Evolutionary conservation across 495 filamentous ascomycete species (phyloP).

Genomic region (Neurospora sp.): DNA sequence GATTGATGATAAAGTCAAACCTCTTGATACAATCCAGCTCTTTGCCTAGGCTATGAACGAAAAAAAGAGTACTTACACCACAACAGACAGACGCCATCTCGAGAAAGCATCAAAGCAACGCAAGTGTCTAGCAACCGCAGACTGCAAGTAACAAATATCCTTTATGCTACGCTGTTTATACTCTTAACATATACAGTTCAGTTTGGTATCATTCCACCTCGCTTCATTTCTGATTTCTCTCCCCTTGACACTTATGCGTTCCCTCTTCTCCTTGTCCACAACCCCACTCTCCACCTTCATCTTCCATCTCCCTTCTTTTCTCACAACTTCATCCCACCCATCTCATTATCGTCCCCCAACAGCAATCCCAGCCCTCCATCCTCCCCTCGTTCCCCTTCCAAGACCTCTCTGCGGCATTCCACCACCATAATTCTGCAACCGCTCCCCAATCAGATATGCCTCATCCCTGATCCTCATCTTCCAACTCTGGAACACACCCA

Average conservation of each 20-base stretch:
- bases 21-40: background rate
- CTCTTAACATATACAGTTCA: background rate
- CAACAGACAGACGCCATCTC: background rate
- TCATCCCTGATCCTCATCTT: conserved; percentile 79
- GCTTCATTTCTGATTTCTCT: background rate
- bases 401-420: conserved; percentile 3
- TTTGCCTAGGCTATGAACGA: background rate
- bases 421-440: conserved; percentile 85
- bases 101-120: background rate
- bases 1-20: background rate
- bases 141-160: background rate
- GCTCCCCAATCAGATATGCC: conserved; percentile 89
- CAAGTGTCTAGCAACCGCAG: background rate
- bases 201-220: background rate
- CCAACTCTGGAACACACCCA: conserved; percentile 65
- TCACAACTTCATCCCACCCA: background rate
- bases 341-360: background rate
- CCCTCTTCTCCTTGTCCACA: background rate
- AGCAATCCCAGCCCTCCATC: conserved; percentile 18
- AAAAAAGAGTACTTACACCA: background rate
- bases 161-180: background rate
- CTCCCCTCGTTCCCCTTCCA: conserved; percentile 3
- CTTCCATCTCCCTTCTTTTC: background rate
- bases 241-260: background rate
- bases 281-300: background rate